Evolutionary conservation across 163 green algal genomes (phyloP).

Genomic region (Volvox carteri): DNA sequence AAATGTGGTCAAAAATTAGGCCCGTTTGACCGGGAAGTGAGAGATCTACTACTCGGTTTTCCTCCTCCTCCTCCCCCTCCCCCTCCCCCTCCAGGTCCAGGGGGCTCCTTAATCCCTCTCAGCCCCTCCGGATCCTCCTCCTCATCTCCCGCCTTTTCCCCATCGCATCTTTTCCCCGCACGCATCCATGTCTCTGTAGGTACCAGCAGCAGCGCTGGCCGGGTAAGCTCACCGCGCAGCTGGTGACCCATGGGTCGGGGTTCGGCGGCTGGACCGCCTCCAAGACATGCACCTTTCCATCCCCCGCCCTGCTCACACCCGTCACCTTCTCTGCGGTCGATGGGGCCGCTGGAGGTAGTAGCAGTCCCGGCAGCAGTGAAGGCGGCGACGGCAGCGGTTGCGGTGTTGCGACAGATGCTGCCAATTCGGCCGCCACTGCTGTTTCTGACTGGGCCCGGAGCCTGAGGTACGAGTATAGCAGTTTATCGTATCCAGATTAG

Average conservation of each 20-base stretch:
- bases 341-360: neutral
- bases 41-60: too few species aligned
- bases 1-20: neutral
- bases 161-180: neutral
- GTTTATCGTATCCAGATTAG: too few species aligned
- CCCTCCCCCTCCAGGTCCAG: neutral
- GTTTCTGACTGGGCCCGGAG: too few species aligned
- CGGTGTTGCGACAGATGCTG: too few species aligned
- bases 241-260: conserved; percentile 49
- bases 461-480: too few species aligned
- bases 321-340: too few species aligned
- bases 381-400: neutral
- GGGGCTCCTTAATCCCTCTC: neutral
- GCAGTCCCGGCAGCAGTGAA: neutral
- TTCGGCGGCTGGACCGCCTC: conserved; percentile 6
- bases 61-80: too few species aligned
- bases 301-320: neutral
- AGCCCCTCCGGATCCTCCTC: neutral
- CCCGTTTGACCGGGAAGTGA: neutral
- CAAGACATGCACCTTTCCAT: conserved; percentile 51
- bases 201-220: conserved; percentile 63
- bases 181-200: conserved; percentile 27
- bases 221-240: conserved; percentile 31
- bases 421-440: too few species aligned
- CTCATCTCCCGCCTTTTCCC: neutral